These are phyloP conservation scores for Scedosporium apiospermum DNA, from an alignment of 2,329 filamentous ascomycete genomes.

Conservation along the genomic window DNA sequence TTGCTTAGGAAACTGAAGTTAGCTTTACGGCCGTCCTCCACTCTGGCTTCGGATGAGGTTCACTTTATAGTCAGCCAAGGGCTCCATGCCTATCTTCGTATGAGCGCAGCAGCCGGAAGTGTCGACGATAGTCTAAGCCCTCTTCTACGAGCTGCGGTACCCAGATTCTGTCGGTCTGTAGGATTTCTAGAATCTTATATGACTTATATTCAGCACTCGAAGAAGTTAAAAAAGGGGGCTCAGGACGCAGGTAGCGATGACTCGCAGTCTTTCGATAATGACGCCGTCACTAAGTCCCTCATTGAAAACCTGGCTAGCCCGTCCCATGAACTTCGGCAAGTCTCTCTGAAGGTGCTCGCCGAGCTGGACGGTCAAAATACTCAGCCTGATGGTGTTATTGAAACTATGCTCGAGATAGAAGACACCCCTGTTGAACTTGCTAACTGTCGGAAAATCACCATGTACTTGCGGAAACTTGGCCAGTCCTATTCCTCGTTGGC, in stretches of 20 bases:
- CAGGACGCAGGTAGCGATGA: not conserved
- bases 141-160: slow-evolving; percentile 54
- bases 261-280: not conserved
- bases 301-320: slow-evolving; percentile 65
- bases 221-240: not conserved
- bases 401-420: slow-evolving; percentile 67
- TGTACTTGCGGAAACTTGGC: slow-evolving; percentile 74
- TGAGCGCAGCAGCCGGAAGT: slow-evolving; percentile 49
- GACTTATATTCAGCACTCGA: slow-evolving; percentile 6
- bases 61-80: slow-evolving; percentile 67
- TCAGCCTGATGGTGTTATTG: slow-evolving; percentile 18
- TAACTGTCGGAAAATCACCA: slow-evolving; percentile 66
- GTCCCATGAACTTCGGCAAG: slow-evolving; percentile 64
- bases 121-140: slow-evolving; percentile 55
- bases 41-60: slow-evolving; percentile 51
- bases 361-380: slow-evolving; percentile 37
- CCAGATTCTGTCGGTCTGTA: slow-evolving; percentile 53
- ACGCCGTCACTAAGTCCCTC: slow-evolving; percentile 54
- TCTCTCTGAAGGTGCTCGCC: slow-evolving; percentile 63
- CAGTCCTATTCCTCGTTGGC: slow-evolving; percentile 50
- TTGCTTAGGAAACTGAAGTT: slow-evolving; percentile 57
- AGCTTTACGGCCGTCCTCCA: slow-evolving; percentile 51
- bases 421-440: slow-evolving; percentile 68
- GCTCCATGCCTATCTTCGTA: slow-evolving; percentile 61
- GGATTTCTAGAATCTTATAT: slow-evolving; percentile 47